phyloP scores from a whole-genome alignment of 2,329 filamentous ascomycete species.

The Lachnellula occidentalis region DNA sequence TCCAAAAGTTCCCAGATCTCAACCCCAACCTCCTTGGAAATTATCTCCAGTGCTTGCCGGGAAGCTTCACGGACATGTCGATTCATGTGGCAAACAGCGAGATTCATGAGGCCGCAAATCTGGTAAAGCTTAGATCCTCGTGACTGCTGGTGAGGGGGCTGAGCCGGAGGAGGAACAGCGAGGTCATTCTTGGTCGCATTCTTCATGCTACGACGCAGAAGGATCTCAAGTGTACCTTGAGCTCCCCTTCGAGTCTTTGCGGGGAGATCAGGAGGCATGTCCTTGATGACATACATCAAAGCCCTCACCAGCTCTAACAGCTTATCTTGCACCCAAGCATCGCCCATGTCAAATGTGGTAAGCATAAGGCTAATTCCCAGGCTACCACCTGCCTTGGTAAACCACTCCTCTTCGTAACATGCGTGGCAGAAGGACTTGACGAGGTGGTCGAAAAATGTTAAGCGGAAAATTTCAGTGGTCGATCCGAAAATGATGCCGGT shows the following conservation, averaged over 20 bases:
- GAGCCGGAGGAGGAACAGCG: slow-evolving; percentile 40
- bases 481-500: slow-evolving; percentile 75
- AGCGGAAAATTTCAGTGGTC: slow-evolving; percentile 61
- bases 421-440: slow-evolving; percentile 84
- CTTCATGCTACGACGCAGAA: slow-evolving; percentile 74
- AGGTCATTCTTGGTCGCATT: slow-evolving; percentile 75
- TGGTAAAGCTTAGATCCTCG: slow-evolving; percentile 63
- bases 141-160: slow-evolving; percentile 52
- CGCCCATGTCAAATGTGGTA: slow-evolving; percentile 77
- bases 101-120: slow-evolving; percentile 79
- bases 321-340: slow-evolving; percentile 73
- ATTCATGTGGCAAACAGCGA: slow-evolving; percentile 92
- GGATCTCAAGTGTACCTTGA: slow-evolving; percentile 73
- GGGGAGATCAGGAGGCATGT: slow-evolving; percentile 90
- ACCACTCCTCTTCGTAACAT: slow-evolving; percentile 98
- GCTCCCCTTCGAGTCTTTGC: slow-evolving; percentile 81
- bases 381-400: slow-evolving; percentile 89
- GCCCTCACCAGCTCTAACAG: slow-evolving; percentile 85
- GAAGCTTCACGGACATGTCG: slow-evolving; percentile 87
- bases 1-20: slow-evolving; percentile 84
- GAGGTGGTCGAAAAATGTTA: slow-evolving; percentile 81
- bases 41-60: slow-evolving; percentile 71
- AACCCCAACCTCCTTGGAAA: slow-evolving; percentile 71
- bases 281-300: slow-evolving; percentile 96
- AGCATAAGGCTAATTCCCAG: slow-evolving; percentile 84